Conservation (phyloP, 2,329 filamentous ascomycete species). For the Pestalotiopsis sp. region DNA sequence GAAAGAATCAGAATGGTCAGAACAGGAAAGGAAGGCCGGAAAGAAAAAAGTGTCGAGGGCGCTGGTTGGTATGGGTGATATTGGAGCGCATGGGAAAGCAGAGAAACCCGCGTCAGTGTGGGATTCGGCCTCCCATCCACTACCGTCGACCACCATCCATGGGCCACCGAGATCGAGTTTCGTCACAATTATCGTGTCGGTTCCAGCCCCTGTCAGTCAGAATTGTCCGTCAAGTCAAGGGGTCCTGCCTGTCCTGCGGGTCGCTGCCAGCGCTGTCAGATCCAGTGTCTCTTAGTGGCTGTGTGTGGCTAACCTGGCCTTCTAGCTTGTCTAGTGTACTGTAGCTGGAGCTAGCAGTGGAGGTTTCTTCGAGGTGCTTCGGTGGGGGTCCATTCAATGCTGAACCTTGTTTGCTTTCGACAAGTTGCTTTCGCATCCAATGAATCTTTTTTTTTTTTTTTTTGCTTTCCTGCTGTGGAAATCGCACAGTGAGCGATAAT, state of each 20-base stretch:
- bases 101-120: neutral
- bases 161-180: neutral
- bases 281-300: neutral
- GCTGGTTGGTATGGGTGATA: conserved; percentile 7
- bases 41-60: neutral
- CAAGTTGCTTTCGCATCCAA: neutral
- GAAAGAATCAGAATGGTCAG: conserved; percentile 1
- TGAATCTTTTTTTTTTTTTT: neutral
- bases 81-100: neutral
- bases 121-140: neutral
- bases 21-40: neutral
- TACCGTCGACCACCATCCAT: neutral
- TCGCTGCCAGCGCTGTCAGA: conserved; percentile 3
- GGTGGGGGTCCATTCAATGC: neutral
- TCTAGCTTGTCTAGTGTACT: neutral
- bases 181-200: neutral
- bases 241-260: neutral
- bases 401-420: neutral
- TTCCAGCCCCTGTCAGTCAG: neutral
- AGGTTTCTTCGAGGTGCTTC: neutral
- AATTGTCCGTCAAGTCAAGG: neutral
- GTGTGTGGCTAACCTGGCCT: neutral
- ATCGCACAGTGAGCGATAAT: neutral
- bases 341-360: neutral
- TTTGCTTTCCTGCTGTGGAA: neutral